A percentile compares a stretch with the other conserved stretches of the same genome.
phyloP scores from a whole-genome alignment of 495 filamentous ascomycete species.

The Cryomyces minteri region DNA sequence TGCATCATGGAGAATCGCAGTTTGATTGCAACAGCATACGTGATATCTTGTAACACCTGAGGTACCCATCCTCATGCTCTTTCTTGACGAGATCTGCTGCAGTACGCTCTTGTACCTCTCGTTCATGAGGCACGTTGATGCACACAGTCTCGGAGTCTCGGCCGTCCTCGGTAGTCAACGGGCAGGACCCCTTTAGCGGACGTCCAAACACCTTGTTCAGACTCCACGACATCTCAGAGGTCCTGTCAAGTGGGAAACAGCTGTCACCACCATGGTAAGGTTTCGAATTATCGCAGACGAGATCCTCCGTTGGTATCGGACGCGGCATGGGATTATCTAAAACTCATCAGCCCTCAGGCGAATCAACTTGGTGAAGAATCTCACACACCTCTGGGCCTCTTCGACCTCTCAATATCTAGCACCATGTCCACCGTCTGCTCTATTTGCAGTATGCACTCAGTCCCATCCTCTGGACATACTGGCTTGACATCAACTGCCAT shows the following conservation, averaged over 20 bases:
- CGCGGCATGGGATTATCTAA: conserved; percentile 79
- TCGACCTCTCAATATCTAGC: conserved; percentile 79
- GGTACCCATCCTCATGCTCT: conserved; percentile 33
- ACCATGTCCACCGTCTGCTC: conserved; percentile 98
- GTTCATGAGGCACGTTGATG: conserved; percentile 51
- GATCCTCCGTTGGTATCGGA: conserved; percentile 53
- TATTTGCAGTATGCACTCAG: conserved; percentile 66
- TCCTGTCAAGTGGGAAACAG: conserved; percentile 65
- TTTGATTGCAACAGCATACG: conserved; percentile 1
- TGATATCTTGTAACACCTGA: conserved; percentile 33
- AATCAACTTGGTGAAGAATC: not conserved
- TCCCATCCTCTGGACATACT: conserved; percentile 35
- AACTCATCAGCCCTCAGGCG: not conserved
- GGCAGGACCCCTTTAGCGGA: conserved; percentile 61
- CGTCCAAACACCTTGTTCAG: conserved; percentile 74
- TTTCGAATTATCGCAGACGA: conserved; percentile 73
- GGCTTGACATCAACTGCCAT: conserved; percentile 91
- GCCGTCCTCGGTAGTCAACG: conserved; percentile 39
- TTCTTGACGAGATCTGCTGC: conserved; percentile 40
- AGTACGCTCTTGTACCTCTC: conserved; percentile 47
- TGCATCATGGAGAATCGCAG: not conserved
- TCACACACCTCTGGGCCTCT: conserved; percentile 59
- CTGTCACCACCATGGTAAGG: conserved; percentile 56
- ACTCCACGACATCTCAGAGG: conserved; percentile 56
- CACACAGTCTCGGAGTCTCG: conserved; percentile 40